phyloP scores from a whole-genome alignment of 1,284 basidiomycete species.

The Cerrena zonata region DNA sequence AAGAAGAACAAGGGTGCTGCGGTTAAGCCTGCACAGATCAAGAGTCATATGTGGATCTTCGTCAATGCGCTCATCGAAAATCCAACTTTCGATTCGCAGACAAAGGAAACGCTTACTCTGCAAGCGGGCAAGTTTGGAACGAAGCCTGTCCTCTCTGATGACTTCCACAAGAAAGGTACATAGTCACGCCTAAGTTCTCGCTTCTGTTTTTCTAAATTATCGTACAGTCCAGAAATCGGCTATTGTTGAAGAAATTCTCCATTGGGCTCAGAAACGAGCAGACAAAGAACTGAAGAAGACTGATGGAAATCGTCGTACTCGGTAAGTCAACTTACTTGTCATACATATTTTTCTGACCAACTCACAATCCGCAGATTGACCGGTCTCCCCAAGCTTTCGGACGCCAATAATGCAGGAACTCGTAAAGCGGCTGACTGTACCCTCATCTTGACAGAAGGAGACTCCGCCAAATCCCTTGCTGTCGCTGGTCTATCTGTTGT shows the following conservation, averaged over 20 bases:
- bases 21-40: constrained; percentile 90
- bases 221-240: constrained; percentile 78
- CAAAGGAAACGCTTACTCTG: constrained; percentile 93
- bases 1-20: constrained; percentile 96
- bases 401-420: constrained; percentile 96
- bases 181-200: neutral
- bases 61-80: constrained; percentile 97
- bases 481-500: constrained; percentile 92
- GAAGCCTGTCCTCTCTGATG: constrained; percentile 78
- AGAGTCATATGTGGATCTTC: constrained; percentile 98
- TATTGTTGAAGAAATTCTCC: constrained; percentile 88
- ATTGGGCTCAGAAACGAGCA: constrained; percentile 95
- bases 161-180: constrained; percentile 92
- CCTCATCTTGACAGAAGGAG: constrained; percentile 97
- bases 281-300: constrained; percentile 95
- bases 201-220: neutral
- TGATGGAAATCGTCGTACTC: constrained; percentile 87
- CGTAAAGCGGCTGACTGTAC: constrained; percentile 81
- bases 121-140: constrained; percentile 87
- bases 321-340: constrained; percentile 40
- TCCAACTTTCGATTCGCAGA: constrained; percentile 98
- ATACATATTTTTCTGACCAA: neutral
- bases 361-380: constrained; percentile 55
- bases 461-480: constrained; percentile 95
- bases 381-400: constrained; percentile 89